Evolutionary conservation across 2,329 filamentous ascomycete genomes (phyloP).

Genomic region (Paecilomyces sp.): DNA sequence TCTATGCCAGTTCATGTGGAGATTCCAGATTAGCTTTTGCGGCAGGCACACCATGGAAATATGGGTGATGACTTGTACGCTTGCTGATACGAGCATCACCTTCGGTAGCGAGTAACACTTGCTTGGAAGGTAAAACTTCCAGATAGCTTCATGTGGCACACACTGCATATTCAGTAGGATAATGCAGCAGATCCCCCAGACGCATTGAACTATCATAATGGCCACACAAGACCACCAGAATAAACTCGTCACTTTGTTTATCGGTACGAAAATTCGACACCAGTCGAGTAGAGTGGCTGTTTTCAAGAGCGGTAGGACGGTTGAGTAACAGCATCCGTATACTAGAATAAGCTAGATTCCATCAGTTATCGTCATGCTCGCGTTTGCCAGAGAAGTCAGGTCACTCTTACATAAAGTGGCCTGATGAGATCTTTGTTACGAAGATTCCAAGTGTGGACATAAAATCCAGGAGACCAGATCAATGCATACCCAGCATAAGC

Average conservation of each 20-base stretch:
- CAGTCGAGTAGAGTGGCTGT: not conserved
- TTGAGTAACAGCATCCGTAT: not conserved
- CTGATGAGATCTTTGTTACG: not conserved
- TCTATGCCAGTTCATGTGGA: not conserved
- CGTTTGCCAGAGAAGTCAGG: not conserved
- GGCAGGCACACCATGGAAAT: not conserved
- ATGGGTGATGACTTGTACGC: not conserved
- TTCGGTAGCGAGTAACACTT: conserved; percentile 23
- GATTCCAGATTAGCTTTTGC: not conserved
- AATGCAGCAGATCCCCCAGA: conserved; percentile 16
- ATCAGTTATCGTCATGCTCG: not conserved
- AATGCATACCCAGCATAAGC: conserved; percentile 10
- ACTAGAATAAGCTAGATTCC: not conserved
- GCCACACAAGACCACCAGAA: not conserved
- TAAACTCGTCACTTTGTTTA: not conserved
- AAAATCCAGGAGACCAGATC: conserved; percentile 12
- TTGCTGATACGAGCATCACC: not conserved
- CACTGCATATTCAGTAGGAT: conserved; percentile 29
- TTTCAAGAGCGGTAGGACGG: not conserved
- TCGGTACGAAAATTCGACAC: not conserved
- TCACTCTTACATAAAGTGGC: not conserved
- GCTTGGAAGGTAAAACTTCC: conserved; percentile 23
- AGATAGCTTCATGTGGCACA: conserved; percentile 25
- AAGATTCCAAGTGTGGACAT: conserved; percentile 14
- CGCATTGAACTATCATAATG: not conserved